phyloP scores from a whole-genome alignment of 1,139 yeast species.

The Yamadazyma aaseri region DNA sequence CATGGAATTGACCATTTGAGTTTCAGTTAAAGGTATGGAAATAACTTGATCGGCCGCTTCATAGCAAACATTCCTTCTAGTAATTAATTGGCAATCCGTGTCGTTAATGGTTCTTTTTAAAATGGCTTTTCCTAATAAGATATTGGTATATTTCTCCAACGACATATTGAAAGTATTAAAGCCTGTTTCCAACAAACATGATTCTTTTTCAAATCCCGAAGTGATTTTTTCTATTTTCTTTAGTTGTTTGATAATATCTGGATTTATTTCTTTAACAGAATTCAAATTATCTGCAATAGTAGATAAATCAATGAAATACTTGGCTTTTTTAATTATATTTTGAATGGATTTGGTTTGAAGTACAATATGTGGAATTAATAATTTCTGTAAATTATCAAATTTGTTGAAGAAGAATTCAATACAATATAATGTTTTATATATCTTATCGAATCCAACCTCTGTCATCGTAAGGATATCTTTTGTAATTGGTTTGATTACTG shows the following conservation, averaged over 20 bases:
- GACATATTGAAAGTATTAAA: constrained; percentile 36
- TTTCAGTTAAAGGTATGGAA: constrained; percentile 41
- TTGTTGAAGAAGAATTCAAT: constrained; percentile 36
- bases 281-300: constrained; percentile 30
- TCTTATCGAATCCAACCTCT: constrained; percentile 21
- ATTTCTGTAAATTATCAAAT: constrained; percentile 40
- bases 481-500: constrained; percentile 22
- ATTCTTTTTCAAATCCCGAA: constrained; percentile 37
- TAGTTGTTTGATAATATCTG: constrained; percentile 28
- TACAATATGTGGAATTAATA: constrained; percentile 35
- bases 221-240: constrained; percentile 39
- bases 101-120: constrained; percentile 34
- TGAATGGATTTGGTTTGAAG: constrained; percentile 31
- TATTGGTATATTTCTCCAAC: constrained; percentile 36
- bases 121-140: constrained; percentile 43
- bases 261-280: constrained; percentile 19
- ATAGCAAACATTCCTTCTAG: constrained; percentile 39
- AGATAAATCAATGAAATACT: constrained; percentile 24
- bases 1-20: neutral
- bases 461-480: constrained; percentile 21
- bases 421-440: constrained; percentile 27
- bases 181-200: constrained; percentile 26
- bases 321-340: constrained; percentile 24
- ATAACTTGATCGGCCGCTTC: constrained; percentile 47
- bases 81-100: constrained; percentile 33